Base-by-base conservation (phyloP, 192 early-diverging fungal genomes). In the Coemansia erecta region DNA sequence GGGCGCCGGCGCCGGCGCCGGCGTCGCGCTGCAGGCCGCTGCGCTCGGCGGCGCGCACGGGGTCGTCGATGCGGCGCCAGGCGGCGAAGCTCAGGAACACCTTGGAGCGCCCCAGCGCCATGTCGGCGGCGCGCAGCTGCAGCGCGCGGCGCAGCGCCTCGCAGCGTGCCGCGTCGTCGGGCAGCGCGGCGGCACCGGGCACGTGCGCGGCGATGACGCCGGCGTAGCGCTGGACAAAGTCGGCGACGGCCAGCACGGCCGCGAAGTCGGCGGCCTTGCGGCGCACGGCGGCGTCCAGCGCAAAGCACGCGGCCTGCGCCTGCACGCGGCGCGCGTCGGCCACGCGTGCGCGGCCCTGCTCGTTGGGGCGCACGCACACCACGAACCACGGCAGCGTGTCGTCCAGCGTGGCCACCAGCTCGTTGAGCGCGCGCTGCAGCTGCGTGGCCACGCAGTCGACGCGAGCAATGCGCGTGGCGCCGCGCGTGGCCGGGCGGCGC, bases 21-120 rank as follows among this genome's bases (percentile, higher is more conserved):
- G 24, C 60, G 67, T n/a, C 26, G 43, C 65, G 77, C 66, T 85
- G 79, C 40, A 87, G 83, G 33, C 83, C 65, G 56, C 61, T 58
- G 63, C 77, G 77, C 63, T 81, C 91, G 13, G 80, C 48, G 12
- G 72, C 82, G 18, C 88, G 85, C 47, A 95, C 76, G 13, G 75
- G 78, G 56, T 89, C 87, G 68, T 98, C 95, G 33, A 98, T 79
- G 37, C 82, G 81, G 51, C 89, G 82, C 95, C 94, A 98, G 14
- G 84, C 81, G 2, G 24, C 60, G 73, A 92, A 92, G 56, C 82
- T 84, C 43, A 98, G 60, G 58, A 87, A 94, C 17, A 94, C 77
- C 62, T 89, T 81, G 21, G 66, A 69, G 22, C 64, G 58, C 8
- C 86, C 86, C 22, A 87, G 53, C 10, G 79, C 69, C 69, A 83